Evolutionary conservation across 495 filamentous ascomycete species (phyloP).

Genomic region (Chaetomium tenue): DNA sequence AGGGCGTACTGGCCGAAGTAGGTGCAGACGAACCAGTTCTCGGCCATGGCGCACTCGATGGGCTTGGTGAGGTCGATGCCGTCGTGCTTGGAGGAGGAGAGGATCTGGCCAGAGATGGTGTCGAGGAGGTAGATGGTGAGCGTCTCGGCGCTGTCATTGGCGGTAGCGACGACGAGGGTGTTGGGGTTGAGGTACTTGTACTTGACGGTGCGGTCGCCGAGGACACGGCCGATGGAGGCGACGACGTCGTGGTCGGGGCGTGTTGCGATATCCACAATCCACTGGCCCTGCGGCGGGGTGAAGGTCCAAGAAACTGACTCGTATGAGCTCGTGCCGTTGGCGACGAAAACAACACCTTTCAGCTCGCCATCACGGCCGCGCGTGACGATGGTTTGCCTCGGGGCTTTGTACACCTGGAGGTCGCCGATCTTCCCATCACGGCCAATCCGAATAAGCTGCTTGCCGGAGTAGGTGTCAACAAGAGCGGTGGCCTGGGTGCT

Average conservation of each 20-base stretch:
- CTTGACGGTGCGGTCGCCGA: constrained; percentile 84
- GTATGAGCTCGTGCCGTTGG: constrained; percentile 45
- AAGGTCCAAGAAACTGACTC: constrained; percentile 71
- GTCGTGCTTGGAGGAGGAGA: constrained; percentile 67
- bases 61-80: constrained; percentile 73
- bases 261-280: constrained; percentile 62
- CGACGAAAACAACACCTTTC: constrained; percentile 56
- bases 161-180: constrained; percentile 71
- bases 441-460: constrained; percentile 50
- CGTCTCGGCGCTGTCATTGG: constrained; percentile 53
- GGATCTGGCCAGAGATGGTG: constrained; percentile 74
- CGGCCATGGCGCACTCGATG: constrained; percentile 73
- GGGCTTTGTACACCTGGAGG: constrained; percentile 39
- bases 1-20: constrained; percentile 64
- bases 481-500: constrained; percentile 47
- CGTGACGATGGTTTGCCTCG: constrained; percentile 59
- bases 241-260: constrained; percentile 78
- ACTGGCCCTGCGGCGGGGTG: constrained; percentile 61
- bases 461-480: constrained; percentile 52
- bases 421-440: constrained; percentile 45
- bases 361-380: constrained; percentile 58
- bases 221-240: constrained; percentile 90
- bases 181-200: constrained; percentile 98
- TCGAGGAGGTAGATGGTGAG: constrained; percentile 82
- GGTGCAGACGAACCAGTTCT: constrained; percentile 97